These are phyloP conservation scores for Lentithecium fluviatile DNA, from an alignment of 495 filamentous ascomycete species.

Conservation along the genomic window DNA sequence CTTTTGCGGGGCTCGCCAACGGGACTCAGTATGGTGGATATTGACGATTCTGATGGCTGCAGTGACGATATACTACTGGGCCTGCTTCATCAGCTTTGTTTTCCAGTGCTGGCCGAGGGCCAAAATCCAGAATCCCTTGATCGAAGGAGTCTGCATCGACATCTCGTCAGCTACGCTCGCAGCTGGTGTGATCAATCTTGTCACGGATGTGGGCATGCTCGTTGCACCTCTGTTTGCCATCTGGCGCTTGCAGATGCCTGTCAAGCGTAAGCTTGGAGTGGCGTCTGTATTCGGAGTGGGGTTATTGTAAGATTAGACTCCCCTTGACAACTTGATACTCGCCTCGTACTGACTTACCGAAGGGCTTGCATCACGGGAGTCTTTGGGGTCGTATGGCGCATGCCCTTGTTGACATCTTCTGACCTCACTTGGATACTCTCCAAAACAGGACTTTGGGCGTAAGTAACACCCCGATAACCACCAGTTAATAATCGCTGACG, in stretches of 20 bases:
- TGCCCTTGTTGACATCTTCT: not conserved
- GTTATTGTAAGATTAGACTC: no score
- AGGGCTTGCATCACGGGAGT: constrained; percentile 4
- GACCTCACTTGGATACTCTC: constrained; percentile 10
- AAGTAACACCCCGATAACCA: not conserved
- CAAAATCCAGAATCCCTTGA: not conserved
- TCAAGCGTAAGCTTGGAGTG: constrained; percentile 5
- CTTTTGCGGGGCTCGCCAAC: constrained; percentile 1
- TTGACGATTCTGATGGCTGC: constrained; percentile 2
- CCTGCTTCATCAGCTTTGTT: constrained; percentile 8
- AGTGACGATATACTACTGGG: constrained; percentile 2
- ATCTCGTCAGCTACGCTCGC: not conserved
- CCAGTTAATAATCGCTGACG: no score
- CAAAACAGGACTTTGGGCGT: constrained; percentile 2
- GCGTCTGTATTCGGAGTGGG: constrained; percentile 8
- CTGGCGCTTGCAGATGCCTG: constrained; percentile 10
- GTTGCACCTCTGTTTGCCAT: constrained; percentile 7
- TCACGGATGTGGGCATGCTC: constrained; percentile 6
- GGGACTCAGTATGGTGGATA: constrained; percentile 4
- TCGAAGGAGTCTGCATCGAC: constrained; percentile 6
- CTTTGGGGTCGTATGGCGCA: not conserved
- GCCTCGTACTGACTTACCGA: no score
- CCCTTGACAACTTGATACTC: no score
- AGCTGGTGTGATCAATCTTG: not conserved
- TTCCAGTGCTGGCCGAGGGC: constrained; percentile 15